A percentile compares a stretch with the other conserved stretches of the same genome.
phyloP scores from a whole-genome alignment of 2,329 filamentous ascomycete species.

The Calonectria leucothoes region DNA sequence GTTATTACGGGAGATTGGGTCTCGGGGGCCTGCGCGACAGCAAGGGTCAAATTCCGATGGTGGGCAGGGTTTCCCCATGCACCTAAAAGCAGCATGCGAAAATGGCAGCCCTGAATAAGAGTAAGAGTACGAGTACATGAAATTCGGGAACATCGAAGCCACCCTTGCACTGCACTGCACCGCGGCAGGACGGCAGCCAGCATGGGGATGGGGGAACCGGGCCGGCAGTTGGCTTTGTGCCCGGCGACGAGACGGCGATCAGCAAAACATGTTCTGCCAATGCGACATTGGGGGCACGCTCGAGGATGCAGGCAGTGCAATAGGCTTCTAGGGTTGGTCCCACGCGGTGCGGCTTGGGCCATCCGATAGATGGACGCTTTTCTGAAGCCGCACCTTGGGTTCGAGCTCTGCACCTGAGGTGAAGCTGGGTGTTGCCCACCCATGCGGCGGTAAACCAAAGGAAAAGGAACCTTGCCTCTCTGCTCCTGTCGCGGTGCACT shows the following conservation, averaged over 20 bases:
- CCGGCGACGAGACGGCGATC: background rate
- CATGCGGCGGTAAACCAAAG: background rate
- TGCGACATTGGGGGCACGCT: too few species aligned
- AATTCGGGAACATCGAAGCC: background rate
- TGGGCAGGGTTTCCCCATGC: background rate
- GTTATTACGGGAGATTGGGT: background rate
- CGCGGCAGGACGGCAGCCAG: background rate
- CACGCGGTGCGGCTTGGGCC: background rate
- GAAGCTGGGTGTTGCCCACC: background rate
- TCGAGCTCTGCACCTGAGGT: background rate
- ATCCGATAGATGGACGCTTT: background rate
- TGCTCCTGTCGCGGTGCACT: background rate
- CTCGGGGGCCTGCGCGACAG: background rate
- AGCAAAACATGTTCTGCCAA: too few species aligned
- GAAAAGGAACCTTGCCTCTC: too few species aligned
- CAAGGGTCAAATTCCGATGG: conserved; percentile 5
- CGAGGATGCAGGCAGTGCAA: background rate
- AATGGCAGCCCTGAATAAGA: conserved; percentile 15
- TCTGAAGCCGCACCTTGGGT: background rate
- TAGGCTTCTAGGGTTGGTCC: background rate
- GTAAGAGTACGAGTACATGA: conserved; percentile 19
- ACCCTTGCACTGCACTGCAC: background rate
- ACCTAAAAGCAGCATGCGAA: background rate
- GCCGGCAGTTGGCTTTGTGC: background rate
- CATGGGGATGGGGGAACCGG: background rate